Base-by-base conservation (phyloP, 2,329 filamentous ascomycete genomes). In the Cadophora malorum region DNA sequence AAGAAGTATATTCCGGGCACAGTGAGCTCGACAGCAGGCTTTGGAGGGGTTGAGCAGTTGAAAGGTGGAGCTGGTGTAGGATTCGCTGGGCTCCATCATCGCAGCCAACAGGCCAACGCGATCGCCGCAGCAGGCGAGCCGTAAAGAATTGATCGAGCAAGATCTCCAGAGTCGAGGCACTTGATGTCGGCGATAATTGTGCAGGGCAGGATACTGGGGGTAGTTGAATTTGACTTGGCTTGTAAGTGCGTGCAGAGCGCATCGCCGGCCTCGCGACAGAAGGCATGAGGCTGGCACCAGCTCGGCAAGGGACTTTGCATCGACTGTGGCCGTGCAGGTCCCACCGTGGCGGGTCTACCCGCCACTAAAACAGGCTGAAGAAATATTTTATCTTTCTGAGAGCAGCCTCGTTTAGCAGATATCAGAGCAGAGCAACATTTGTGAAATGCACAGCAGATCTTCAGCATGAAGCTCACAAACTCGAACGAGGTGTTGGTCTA, bases 401-500 rank as follows among this genome's bases (percentile, higher is more conserved):
- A 58, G 41, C n/a, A 28, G 41, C 47, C n/a, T 50, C 31, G 41
- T 47, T 21, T 59, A 10, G 6, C 7, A 16, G 64, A 70, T 7
- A 38, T 12, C 49, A 45, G 38, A 65, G 25, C 28, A 65, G 56
- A 45, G 59, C 23, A 31, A 49, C 2, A 12, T 21, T 28, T 50
- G 41, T 6, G 45, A 49, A 50, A 62, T 62, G 59, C 59, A 50
- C 16, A 47, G 25, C 41, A 23, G 23, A 62, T 21, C 33, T 59
- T 61, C 72, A 78, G 65, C 69, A 95, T 95, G 92, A 93, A 94
- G 83, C 87, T 94, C 79, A 90, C 91, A 33, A 93, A 93, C 75
- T 89, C 92, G 72, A 92, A 93, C 70, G 86, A 90, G 55, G 91
- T 97, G 68, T 92, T 92, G 67, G 94, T 97, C 1, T 99, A 99